Evolutionary conservation across 352 stramenopile species (phyloP), one percentile per base, ranked within the genome.

Genomic region (Phytophthora foliorum): DNA sequence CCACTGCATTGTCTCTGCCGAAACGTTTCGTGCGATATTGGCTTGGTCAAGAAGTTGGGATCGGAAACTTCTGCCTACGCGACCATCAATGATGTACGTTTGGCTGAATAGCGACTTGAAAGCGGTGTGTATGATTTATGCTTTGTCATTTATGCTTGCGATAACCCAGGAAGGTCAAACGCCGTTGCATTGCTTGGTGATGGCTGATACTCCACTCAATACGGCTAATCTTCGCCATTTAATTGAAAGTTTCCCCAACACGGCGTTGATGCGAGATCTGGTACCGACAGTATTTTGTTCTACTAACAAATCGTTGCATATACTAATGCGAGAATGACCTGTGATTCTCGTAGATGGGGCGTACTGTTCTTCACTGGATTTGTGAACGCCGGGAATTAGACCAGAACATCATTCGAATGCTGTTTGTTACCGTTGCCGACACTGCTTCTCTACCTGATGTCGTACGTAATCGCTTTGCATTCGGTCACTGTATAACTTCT

Each of bases 291-390:
- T 19, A 42, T 19, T 42, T 42, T 42, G 36, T 34, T 34, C 29
- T 34, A 42, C 36, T 8, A 42, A 42, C 36, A 42, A 19, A 34
- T 11, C 8, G 13, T 34, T 8, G 29, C 9, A 34, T 34, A 34
- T 34, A 34, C 29, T 34, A 34, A 34, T 8, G 29, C 29, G 29
- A 13, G 29, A 34, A 38, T n/a, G 21, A 13, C 9, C 42, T 34
- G 31, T 21, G 8, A 6, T 50, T n/a, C 13, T 19, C 66, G 17
- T n/a, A 89, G 81, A 69, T 75, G 16, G 74, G 74, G 16, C 74
- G 82, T n/a, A 86, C 70, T 29, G 62, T 84, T 27, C 49, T 93
- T 3, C 85, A 93, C 32, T 91, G 77, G 80, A 41, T 86, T 17
- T 90, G 82, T 34, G 82, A 88, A 13, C 49, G 42, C 13, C 50